Conservation (phyloP, 75 land plant genomes). For the Sequoiadendron giganteum region DNA sequence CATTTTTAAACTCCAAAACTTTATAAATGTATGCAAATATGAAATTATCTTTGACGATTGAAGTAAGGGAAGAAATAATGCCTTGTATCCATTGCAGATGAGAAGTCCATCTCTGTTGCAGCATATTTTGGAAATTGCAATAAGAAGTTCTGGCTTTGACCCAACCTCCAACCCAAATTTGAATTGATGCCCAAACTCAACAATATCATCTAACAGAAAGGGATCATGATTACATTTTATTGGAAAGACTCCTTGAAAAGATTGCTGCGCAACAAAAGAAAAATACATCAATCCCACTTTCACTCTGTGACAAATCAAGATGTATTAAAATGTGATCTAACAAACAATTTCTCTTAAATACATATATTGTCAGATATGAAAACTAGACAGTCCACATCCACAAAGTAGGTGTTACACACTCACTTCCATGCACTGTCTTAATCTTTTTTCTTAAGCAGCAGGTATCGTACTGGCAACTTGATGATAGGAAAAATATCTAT, state of each 20-base stretch:
- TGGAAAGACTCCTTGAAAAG: slow-evolving; percentile 51
- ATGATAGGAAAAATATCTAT: not conserved
- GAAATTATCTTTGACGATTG: not conserved
- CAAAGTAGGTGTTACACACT: not conserved
- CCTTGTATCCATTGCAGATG: slow-evolving; percentile 59
- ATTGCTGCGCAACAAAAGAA: slow-evolving; percentile 27
- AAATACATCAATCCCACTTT: slow-evolving; percentile 7
- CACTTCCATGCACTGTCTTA: slow-evolving; percentile 2
- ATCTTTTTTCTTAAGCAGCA: not conserved
- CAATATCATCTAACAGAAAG: slow-evolving; percentile 34
- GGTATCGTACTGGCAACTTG: not conserved
- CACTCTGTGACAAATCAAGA: not conserved
- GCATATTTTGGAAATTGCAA: slow-evolving; percentile 41
- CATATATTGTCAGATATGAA: not conserved
- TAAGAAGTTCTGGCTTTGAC: slow-evolving; percentile 49
- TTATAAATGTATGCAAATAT: not conserved
- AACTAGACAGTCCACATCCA: not conserved
- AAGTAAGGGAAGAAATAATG: slow-evolving; percentile 3
- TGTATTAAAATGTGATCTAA: not conserved
- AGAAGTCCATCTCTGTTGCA: slow-evolving; percentile 36
- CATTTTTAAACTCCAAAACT: not conserved
- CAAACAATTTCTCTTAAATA: not conserved
- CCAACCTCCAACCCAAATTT: slow-evolving; percentile 48
- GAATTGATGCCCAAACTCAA: slow-evolving; percentile 32
- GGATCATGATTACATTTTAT: slow-evolving; percentile 47